Base-by-base conservation (phyloP, 225 moss, liverwort and hornwort species). In the Physcomitrium patens region DNA sequence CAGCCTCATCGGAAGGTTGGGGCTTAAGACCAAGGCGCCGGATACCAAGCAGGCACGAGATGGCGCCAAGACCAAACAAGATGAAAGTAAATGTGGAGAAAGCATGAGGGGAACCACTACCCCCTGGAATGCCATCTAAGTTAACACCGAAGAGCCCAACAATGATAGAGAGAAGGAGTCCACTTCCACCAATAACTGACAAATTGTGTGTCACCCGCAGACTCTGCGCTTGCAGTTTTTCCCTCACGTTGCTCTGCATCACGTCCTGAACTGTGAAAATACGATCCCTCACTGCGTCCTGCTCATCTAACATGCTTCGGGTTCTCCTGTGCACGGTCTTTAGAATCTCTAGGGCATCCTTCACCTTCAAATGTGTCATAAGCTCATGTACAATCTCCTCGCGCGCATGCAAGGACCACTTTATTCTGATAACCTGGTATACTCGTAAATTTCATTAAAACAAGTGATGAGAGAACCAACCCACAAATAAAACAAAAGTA, bases 91-190 rank as follows among this genome's bases (percentile, higher is more conserved):
- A 93, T 58, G 75, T 5, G 41, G 62, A 60, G 72, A 93, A 93
- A 17, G 91, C 89, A 45, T 83, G 70, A 0, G 81, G 77, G 7
- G 63, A 27, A 9, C 83, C 51, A 41, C 48, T 50, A n/a, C 45
- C 44, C 20, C 93, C 93, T 10, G 91, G 93, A 23, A 93, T 93
- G 9, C 93, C 93, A 69, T 86, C 89, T 68, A 93, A 66, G 63
- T 93, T 93, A 70, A 93, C 81, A 41, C 93, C 93, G 75, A 93
- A 93, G 12, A 93, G 91, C 50, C 93, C 93, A 3, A 89, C 81
- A 44, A 91, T 53, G 50, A 93, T 77, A 3, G 91, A 81, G 67
- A 93, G 80, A 55, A 93, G 73, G 20, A 93, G 85, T 1, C 93
- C 91, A 0, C 85, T 85, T 1, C 91, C 91, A 58, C 93, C 93